These are phyloP conservation scores for Berberis thunbergii DNA, from an alignment of 164 flowering plant genomes.

Conservation along the genomic window DNA sequence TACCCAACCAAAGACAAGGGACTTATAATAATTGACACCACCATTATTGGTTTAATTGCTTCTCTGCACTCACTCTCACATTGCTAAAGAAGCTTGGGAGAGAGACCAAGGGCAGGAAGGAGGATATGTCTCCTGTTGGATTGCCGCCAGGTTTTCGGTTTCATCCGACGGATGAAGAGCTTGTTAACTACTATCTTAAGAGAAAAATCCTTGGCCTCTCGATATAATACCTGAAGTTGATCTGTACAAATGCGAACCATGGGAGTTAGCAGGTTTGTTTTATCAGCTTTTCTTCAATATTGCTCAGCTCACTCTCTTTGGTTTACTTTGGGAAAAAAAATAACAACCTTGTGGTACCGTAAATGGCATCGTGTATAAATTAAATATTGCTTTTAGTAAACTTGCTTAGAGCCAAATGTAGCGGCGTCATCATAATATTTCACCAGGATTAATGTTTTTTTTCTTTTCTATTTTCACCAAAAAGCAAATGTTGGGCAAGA, in stretches of 20 bases:
- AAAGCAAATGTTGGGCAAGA: no score
- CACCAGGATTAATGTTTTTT: no score
- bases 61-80: neutral
- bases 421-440: no score
- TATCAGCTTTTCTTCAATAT: no score
- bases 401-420: no score
- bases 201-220: conserved; percentile 69
- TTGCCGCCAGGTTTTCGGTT: conserved; percentile 88
- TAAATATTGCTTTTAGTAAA: no score
- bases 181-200: conserved; percentile 81
- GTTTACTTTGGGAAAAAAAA: no score
- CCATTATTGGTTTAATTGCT: conserved; percentile 9
- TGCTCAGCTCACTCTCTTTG: no score
- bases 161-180: conserved; percentile 93
- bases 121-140: conserved; percentile 67
- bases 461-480: no score
- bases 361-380: no score
- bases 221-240: conserved; percentile 91
- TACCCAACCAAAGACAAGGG: conserved; percentile 30
- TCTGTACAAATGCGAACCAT: conserved; percentile 95
- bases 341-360: no score
- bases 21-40: conserved; percentile 11
- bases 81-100: neutral
- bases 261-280: conserved; percentile 69
- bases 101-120: neutral